Conservation (phyloP, 2,329 filamentous ascomycete genomes). For the Claviceps digitariae region DNA sequence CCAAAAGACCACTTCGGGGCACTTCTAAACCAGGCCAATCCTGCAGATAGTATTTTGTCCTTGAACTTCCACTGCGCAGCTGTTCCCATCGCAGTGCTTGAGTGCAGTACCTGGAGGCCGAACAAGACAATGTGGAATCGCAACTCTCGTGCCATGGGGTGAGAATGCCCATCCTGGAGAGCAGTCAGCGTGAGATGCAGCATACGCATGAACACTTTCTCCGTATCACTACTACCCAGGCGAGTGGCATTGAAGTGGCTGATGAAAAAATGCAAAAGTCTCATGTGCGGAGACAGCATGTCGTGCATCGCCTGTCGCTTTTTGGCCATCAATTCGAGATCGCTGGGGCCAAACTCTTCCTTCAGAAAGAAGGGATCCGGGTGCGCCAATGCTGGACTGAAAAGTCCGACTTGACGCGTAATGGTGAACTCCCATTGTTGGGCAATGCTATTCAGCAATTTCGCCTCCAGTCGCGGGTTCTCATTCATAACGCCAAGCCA, state of each 20-base stretch:
- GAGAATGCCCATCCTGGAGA: slow-evolving; percentile 54
- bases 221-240: slow-evolving; percentile 69
- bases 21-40: slow-evolving; percentile 75
- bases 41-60: slow-evolving; percentile 76
- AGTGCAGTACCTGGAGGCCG: slow-evolving; percentile 61
- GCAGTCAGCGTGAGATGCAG: slow-evolving; percentile 67
- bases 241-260: slow-evolving; percentile 92
- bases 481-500: slow-evolving; percentile 98
- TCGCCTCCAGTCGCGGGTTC: slow-evolving; percentile 75
- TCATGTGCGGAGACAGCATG: slow-evolving; percentile 72
- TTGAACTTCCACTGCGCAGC: slow-evolving; percentile 69
- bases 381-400: slow-evolving; percentile 59
- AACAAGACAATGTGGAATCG: slow-evolving; percentile 81
- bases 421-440: slow-evolving; percentile 86
- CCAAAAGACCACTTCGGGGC: slow-evolving; percentile 88
- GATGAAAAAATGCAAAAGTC: slow-evolving; percentile 74
- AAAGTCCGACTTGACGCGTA: slow-evolving; percentile 64
- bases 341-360: slow-evolving; percentile 86
- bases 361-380: slow-evolving; percentile 81
- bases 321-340: slow-evolving; percentile 59
- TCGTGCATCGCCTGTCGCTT: slow-evolving; percentile 70
- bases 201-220: slow-evolving; percentile 69
- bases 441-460: slow-evolving; percentile 73
- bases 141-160: slow-evolving; percentile 84
- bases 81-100: slow-evolving; percentile 52